Percentiles rank a stretch among this genome's conserved stretches.
Conservation (phyloP, 192 early-diverging fungal species). For the Podila verticillata region DNA sequence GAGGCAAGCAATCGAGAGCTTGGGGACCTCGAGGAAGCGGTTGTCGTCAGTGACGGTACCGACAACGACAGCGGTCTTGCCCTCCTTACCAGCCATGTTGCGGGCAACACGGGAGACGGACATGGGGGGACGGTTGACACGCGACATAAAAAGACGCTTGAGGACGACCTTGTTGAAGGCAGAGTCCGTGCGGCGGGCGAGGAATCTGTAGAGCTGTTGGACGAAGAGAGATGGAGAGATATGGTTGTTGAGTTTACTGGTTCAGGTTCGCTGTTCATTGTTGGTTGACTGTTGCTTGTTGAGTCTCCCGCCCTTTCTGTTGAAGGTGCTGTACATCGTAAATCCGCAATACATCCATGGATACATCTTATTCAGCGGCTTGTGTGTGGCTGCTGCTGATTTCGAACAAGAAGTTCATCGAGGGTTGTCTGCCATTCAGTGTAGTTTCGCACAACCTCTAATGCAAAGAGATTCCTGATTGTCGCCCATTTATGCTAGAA, state of each 20-base stretch:
- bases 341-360: no score
- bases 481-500: no score
- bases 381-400: no score
- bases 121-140: conserved; percentile 95
- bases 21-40: conserved; percentile 89
- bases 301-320: no score
- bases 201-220: conserved; percentile 93
- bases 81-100: conserved; percentile 76
- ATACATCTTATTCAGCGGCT: no score
- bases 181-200: conserved; percentile 98
- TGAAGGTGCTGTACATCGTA: no score
- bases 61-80: conserved; percentile 94
- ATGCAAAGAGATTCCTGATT: no score
- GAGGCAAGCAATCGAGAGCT: conserved; percentile 95
- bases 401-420: no score
- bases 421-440: no score
- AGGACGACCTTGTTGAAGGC: conserved; percentile 99
- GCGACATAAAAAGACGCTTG: conserved; percentile 98
- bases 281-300: no score
- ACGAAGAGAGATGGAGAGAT: background rate
- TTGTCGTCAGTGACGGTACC: conserved; percentile 98
- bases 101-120: conserved; percentile 88
- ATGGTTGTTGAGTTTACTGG: background rate
- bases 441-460: no score
- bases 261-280: background rate